Evolutionary conservation across 2,329 filamentous ascomycete species (phyloP).

Genomic region (Stachybotrys chlorohalonatus): DNA sequence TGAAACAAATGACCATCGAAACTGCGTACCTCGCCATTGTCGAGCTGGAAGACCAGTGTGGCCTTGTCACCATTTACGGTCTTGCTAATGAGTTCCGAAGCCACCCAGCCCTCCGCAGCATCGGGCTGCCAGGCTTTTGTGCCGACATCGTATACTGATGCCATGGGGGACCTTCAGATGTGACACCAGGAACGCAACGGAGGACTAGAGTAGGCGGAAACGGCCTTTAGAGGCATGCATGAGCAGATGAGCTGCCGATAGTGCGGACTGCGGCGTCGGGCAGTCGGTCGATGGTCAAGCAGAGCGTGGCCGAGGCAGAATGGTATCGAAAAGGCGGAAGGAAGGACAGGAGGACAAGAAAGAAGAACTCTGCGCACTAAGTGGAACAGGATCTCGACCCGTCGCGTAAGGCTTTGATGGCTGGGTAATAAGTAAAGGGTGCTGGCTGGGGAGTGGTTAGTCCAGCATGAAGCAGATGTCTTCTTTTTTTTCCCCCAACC

Average conservation of each 20-base stretch:
- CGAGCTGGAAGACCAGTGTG: slow-evolving; percentile 76
- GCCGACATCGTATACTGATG: slow-evolving; percentile 90
- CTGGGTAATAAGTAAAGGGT: background rate
- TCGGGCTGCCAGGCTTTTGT: slow-evolving; percentile 99
- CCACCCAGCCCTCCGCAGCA: slow-evolving; percentile 90
- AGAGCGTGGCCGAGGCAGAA: background rate
- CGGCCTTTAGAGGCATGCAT: slow-evolving; percentile 18
- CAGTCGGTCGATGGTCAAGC: background rate
- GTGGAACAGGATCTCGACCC: background rate
- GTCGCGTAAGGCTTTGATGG: background rate
- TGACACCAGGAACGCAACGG: slow-evolving; percentile 11
- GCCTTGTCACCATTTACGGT: slow-evolving; percentile 77
- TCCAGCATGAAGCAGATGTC: background rate
- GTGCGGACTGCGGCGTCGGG: slow-evolving; percentile 1
- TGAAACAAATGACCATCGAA: background rate
- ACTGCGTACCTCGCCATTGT: slow-evolving; percentile 77
- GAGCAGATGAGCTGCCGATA: slow-evolving; percentile 13
- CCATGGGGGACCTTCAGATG: slow-evolving; percentile 50
- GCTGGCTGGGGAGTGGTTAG: background rate
- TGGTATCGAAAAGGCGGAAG: background rate
- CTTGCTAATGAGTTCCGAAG: slow-evolving; percentile 88
- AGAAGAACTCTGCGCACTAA: background rate
- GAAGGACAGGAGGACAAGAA: background rate
- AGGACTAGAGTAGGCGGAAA: slow-evolving; percentile 5
- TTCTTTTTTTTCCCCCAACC: background rate